Conservation (phyloP, 2,329 filamentous ascomycete genomes). For the Arthroderma sp. region DNA sequence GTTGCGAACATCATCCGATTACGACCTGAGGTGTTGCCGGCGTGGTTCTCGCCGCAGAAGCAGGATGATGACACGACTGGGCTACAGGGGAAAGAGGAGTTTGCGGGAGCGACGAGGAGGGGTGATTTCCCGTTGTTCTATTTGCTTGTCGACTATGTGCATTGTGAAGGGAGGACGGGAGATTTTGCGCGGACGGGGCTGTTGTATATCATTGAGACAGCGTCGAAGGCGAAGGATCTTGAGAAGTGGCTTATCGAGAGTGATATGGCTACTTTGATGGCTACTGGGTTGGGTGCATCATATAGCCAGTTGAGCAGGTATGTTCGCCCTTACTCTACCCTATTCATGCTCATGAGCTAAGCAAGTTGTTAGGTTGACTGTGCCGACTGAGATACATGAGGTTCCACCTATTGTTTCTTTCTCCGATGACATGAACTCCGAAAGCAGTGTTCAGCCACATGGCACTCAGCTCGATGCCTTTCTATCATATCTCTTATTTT, state of each 20-base stretch:
- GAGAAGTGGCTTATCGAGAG: conserved; percentile 97
- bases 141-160: conserved; percentile 88
- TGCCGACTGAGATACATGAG: conserved; percentile 21
- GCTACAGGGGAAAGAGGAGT: conserved; percentile 47
- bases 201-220: conserved; percentile 89
- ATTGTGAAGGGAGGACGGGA: conserved; percentile 84
- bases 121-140: conserved; percentile 95
- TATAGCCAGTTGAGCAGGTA: conserved; percentile 56
- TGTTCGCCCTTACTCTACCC: conserved; percentile 31
- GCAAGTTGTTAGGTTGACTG: too few species aligned
- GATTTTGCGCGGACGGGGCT: conserved; percentile 92
- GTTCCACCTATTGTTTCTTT: conserved; percentile 74
- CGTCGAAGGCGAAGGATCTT: conserved; percentile 64
- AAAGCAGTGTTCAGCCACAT: conserved; percentile 64
- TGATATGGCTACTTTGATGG: conserved; percentile 92
- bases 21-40: conserved; percentile 70
- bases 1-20: conserved; percentile 92
- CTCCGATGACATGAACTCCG: conserved; percentile 70
- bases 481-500: conserved; percentile 86
- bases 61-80: conserved; percentile 25
- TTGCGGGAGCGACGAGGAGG: conserved; percentile 73
- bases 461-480: conserved; percentile 86
- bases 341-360: conserved; percentile 33
- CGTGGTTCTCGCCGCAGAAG: conserved; percentile 68
- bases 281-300: conserved; percentile 73